Evolutionary conservation across 176 grass and related monocot genomes (phyloP).

Genomic region (Microstegium vimineum): DNA sequence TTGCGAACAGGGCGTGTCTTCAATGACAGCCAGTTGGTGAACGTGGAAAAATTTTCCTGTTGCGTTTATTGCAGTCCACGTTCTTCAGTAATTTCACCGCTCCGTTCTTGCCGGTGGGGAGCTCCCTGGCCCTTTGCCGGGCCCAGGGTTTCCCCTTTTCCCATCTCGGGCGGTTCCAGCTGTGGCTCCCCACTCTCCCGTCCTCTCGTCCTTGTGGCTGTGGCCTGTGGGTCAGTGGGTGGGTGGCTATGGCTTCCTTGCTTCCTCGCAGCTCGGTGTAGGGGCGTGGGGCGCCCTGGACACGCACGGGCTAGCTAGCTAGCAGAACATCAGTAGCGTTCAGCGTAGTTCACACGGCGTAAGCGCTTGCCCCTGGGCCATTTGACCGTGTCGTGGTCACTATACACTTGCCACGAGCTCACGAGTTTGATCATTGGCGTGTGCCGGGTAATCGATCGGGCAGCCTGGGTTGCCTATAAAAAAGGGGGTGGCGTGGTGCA

Average conservation of each 20-base stretch:
- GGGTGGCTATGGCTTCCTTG: too few relatives aligned
- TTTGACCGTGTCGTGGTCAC: background rate
- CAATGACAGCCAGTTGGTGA: background rate
- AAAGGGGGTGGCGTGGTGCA: background rate
- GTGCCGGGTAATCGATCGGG: background rate
- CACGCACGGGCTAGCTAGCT: background rate
- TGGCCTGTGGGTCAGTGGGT: too few relatives aligned
- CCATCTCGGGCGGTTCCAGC: too few relatives aligned
- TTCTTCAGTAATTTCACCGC: background rate
- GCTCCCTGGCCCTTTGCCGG: too few relatives aligned
- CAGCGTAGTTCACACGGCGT: background rate
- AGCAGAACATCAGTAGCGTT: background rate
- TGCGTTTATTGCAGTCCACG: background rate
- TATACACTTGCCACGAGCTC: background rate
- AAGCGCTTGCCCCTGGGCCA: background rate
- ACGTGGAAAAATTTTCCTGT: background rate
- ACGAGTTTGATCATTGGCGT: background rate
- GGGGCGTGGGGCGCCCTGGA: background rate
- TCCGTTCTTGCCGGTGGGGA: too few relatives aligned
- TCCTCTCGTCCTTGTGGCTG: too few relatives aligned
- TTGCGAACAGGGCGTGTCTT: too few relatives aligned
- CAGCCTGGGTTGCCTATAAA: slow-evolving; percentile 17
- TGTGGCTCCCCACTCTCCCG: too few relatives aligned
- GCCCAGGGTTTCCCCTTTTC: too few relatives aligned
- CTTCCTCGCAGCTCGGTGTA: background rate